phyloP scores from a whole-genome alignment of 1,284 basidiomycete species.

The Ganoderma lucidum region DNA sequence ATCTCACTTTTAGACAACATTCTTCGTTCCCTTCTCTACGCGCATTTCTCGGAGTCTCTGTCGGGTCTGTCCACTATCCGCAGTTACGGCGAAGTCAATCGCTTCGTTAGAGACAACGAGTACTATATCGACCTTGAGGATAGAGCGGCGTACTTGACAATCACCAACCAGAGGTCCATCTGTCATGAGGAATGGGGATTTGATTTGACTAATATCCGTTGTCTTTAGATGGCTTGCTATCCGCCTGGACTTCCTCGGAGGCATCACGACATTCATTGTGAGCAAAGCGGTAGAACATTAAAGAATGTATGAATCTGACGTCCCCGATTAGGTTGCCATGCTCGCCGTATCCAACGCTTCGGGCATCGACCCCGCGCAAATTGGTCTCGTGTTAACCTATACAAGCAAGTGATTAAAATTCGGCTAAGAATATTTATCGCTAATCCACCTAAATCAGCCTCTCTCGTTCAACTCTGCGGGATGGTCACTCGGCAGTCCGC shows the following conservation, averaged over 20 bases:
- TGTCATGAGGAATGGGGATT: neutral
- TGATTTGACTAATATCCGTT: neutral
- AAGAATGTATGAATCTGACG: constrained; percentile 32
- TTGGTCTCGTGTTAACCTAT: constrained; percentile 80
- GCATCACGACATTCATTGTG: constrained; percentile 70
- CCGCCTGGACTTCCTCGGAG: constrained; percentile 80
- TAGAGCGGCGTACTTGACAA: constrained; percentile 64
- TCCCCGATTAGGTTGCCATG: constrained; percentile 52
- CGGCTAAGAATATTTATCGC: neutral
- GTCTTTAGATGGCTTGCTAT: constrained; percentile 74
- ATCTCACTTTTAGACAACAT: constrained; percentile 57
- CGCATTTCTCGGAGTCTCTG: constrained; percentile 85
- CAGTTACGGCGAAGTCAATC: constrained; percentile 68
- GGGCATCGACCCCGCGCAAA: constrained; percentile 70
- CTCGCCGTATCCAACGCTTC: constrained; percentile 59
- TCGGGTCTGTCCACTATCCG: constrained; percentile 81
- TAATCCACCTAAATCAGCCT: constrained; percentile 42
- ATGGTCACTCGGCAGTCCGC: constrained; percentile 68
- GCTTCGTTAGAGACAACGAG: constrained; percentile 74
- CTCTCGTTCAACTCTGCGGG: constrained; percentile 62
- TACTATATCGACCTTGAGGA: constrained; percentile 82
- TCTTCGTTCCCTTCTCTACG: constrained; percentile 76
- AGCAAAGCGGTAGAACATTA: constrained; percentile 35
- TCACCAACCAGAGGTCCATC: constrained; percentile 66
- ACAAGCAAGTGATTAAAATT: constrained; percentile 47